Evolutionary conservation across 2,329 filamentous ascomycete genomes (phyloP).

Genomic region (Clonostachys rhizophaga): DNA sequence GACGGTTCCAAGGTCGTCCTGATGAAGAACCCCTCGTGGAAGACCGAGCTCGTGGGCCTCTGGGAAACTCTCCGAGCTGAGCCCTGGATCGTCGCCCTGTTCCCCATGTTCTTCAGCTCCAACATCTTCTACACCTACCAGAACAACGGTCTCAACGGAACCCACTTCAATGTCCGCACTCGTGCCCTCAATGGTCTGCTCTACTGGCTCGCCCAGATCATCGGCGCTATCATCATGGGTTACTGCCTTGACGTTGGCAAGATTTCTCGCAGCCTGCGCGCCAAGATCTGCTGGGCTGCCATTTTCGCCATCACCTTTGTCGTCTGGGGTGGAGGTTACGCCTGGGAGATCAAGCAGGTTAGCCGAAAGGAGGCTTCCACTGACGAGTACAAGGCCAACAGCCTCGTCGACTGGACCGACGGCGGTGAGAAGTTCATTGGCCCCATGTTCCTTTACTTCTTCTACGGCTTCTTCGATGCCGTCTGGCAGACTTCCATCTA

Average conservation of each 20-base stretch:
- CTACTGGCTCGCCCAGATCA: constrained; percentile 77
- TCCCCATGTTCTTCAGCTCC: constrained; percentile 74
- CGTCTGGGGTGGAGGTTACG: constrained; percentile 81
- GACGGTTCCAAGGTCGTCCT: constrained; percentile 79
- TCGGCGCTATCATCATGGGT: constrained; percentile 71
- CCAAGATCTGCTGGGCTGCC: constrained; percentile 55
- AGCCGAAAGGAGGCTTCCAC: constrained; percentile 32
- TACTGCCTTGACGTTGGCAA: constrained; percentile 59
- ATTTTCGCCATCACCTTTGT: constrained; percentile 69
- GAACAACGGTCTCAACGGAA: constrained; percentile 70
- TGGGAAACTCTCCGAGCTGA: constrained; percentile 67
- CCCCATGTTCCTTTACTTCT: constrained; percentile 85
- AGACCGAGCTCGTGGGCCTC: constrained; percentile 72
- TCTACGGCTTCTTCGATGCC: constrained; percentile 86
- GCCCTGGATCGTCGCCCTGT: constrained; percentile 68
- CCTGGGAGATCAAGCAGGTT: constrained; percentile 62
- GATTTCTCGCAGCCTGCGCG: constrained; percentile 61
- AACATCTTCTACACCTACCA: constrained; percentile 83
- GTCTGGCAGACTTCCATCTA: constrained; percentile 88
- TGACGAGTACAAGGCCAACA: constrained; percentile 10
- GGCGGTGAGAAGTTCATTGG: constrained; percentile 57
- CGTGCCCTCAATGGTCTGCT: constrained; percentile 69
- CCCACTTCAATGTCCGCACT: constrained; percentile 67
- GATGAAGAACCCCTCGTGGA: constrained; percentile 89
- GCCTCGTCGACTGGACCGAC: constrained; percentile 57